Conservation (phyloP, 305 asterid species). For the Plantago lanceolata region DNA sequence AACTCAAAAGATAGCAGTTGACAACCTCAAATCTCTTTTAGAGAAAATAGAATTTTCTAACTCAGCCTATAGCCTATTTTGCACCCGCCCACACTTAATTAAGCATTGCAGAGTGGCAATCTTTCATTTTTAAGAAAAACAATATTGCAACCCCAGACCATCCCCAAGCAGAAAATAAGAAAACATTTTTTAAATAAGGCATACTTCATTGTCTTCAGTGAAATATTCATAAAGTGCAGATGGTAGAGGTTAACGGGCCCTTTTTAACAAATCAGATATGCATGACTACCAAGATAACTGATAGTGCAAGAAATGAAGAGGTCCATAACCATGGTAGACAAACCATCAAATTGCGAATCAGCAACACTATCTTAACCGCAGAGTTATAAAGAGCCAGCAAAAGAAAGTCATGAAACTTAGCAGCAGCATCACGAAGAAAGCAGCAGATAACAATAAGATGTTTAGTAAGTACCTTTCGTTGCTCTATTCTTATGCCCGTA, state of each 20-base stretch:
- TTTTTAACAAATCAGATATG: neutral
- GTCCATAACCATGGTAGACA: neutral
- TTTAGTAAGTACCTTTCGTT: constrained; percentile 48
- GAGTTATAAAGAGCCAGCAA: neutral
- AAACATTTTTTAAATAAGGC: neutral
- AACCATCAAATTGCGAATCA: neutral
- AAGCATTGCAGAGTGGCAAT: constrained; percentile 1
- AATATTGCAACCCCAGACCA: neutral
- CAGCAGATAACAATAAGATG: neutral
- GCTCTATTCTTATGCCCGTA: constrained; percentile 66
- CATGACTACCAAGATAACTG: neutral
- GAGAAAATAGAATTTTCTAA: too few species aligned
- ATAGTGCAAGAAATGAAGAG: neutral
- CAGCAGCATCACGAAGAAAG: neutral
- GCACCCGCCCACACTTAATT: neutral
- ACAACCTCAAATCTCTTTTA: too few species aligned
- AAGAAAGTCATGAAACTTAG: neutral
- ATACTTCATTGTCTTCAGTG: neutral
- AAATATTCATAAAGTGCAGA: neutral
- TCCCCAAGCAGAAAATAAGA: neutral
- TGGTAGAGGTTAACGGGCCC: neutral
- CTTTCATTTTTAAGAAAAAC: too few species aligned
- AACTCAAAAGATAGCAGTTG: too few species aligned
- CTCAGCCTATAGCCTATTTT: neutral
- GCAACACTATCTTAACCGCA: too few species aligned